Evolutionary conservation across 2,329 filamentous ascomycete genomes (phyloP), one percentile per base, ranked within the genome.

Genomic region (Harringtonia aguacate): DNA sequence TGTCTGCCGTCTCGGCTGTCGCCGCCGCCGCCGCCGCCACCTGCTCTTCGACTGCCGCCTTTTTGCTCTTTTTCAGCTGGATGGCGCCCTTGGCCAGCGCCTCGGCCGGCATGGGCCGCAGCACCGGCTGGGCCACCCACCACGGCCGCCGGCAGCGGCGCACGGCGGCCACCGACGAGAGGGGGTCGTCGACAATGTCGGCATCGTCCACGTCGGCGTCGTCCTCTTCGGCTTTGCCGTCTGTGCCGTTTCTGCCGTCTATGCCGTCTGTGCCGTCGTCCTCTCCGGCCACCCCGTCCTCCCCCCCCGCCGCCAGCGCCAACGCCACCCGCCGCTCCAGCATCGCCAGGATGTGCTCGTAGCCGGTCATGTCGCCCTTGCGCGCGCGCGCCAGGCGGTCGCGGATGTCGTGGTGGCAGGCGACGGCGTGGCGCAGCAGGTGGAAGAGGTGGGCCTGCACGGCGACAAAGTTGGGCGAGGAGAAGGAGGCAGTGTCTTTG

Each of bases 371-470:
- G 53, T 94, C 84, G 30, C 84, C 84, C 13, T 77, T 70, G 18
- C 73, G 66, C 15, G 73, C 76, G 48, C 70, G 71, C 1, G 86
- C 89, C 3, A 98, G 73, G n/a, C 81, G 77, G 58, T 97, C 87
- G 28, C 92, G 78, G 28, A 97, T 79, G 52, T 92, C 75, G 21
- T 86, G 89, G 62, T 95, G 85, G 49, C 72, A 75, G 3, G 80
- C 71, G 29, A 98, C 80, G 21, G 97, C 75, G 28, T 90, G 81
- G 15, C 90, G 77, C 20, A 97, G 74, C 22, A 98, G 75, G 60
- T 94, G 85, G 69, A 98, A 98, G 36, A 95, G 75, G 61, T 98
- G 92, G 1, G 87, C 79, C 61, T 97, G 89, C 72, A 95, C 86
- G 29, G 80, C 80, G 12, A 75, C 71, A 39, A 95, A 69, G 60